Conservation (phyloP, 225 moss, liverwort and hornwort species). For the Sphagnum contortum region DNA sequence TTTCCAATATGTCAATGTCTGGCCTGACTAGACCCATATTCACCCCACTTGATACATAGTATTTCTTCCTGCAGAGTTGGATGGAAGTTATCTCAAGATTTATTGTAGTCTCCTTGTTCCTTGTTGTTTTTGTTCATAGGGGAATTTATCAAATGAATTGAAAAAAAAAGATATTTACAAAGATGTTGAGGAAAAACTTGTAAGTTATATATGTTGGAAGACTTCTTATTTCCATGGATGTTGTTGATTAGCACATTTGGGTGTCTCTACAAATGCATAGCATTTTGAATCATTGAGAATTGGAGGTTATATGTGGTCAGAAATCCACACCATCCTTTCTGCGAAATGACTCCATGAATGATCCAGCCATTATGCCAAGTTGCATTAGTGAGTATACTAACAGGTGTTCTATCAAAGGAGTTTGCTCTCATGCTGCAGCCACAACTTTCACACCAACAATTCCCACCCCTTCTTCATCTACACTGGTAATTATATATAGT, state of each 20-base stretch:
- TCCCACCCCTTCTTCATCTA: background rate
- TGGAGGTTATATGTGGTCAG: constrained; percentile 33
- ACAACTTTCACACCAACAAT: too few relatives aligned
- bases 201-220: constrained; percentile 7
- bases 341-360: constrained; percentile 2
- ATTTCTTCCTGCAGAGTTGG: background rate
- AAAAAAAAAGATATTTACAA: constrained; percentile 74
- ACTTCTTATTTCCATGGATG: background rate
- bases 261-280: background rate
- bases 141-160: constrained; percentile 70
- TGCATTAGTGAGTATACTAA: constrained; percentile 12
- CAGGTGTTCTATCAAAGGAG: constrained; percentile 32
- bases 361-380: background rate
- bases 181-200: constrained; percentile 32
- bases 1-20: background rate
- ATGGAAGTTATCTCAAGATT: background rate
- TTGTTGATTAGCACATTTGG: background rate
- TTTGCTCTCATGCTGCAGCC: constrained; percentile 5
- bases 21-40: background rate
- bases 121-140: constrained; percentile 23
- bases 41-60: background rate
- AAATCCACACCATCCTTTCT: constrained; percentile 15
- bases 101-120: background rate
- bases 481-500: constrained; percentile 2
- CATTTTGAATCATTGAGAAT: too few relatives aligned